Evolutionary conservation across 768 basidiomycete genomes (phyloP), one percentile per base, ranked within the genome.

Genomic region (Mycena vulgaris): DNA sequence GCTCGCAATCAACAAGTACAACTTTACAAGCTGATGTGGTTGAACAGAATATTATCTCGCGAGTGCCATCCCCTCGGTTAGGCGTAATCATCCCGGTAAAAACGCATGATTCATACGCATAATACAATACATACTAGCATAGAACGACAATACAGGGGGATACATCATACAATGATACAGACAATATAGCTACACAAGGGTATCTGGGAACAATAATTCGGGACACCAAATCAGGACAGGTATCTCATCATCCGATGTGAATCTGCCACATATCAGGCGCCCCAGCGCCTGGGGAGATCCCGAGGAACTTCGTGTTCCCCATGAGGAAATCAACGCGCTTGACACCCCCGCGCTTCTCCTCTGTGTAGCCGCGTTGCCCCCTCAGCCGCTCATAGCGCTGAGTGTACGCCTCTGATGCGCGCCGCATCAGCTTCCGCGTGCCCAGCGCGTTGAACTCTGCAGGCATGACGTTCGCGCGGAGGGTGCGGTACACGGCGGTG

Each of bases 271-370:
- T 35, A 39, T 56, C 53, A 5, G 27, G 16, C 2, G 16, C n/a
- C 14, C 47, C 19, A 0, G 48, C 5, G 10, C 51, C 45, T 7
- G 67, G 60, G 11, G 59, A 62, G 11, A 68, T 68, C 0, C 67
- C 67, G 30, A 27, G 25, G 35, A 68, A 56, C 19, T 28, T 57
- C 8, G 51, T 68, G 30, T 55, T 56, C 35, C 67, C 67, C 42
- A 68, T 62, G 33, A 68, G 21, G 28, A 68, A 68, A 39, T 68
- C 67, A 17, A 68, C 67, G 14, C 67, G 51, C 45, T 56, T 61
- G 6, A 68, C 21, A 3, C 59, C 67, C 23, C 5, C 5, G 5
- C 21, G 16, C 35, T 68, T 68, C 45, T 68, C 67, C 42, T 68
- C 60, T 0, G 9, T 33, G 30, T 56, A 68, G 23, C 52, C 67